Conservation (phyloP, 2,329 filamentous ascomycete genomes). For the Cordyceps farinosa region DNA sequence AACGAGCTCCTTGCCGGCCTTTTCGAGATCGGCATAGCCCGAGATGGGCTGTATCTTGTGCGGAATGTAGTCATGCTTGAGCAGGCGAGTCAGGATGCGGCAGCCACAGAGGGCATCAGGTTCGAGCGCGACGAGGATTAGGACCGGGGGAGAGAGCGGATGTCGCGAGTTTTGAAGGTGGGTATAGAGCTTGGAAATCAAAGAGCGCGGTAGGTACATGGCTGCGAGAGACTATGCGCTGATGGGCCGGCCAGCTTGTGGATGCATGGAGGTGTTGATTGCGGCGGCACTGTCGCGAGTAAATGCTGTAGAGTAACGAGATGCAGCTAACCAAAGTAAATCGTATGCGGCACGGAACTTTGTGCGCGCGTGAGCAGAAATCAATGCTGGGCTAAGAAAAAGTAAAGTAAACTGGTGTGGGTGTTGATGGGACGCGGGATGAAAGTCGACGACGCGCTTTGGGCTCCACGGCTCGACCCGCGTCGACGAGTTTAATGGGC, state of each 20-base stretch:
- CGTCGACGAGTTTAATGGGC: constrained; percentile 13
- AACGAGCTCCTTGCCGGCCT: constrained; percentile 74
- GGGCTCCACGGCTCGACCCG: constrained; percentile 14
- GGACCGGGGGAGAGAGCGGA: constrained; percentile 83
- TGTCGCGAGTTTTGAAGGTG: constrained; percentile 84
- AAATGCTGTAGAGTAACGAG: not conserved
- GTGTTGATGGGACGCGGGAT: constrained; percentile 13
- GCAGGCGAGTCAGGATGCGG: constrained; percentile 85
- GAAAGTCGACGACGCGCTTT: constrained; percentile 6
- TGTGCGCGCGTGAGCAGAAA: not conserved
- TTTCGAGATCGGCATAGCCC: constrained; percentile 85
- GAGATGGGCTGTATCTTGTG: constrained; percentile 96
- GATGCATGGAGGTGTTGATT: not conserved
- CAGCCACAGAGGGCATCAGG: constrained; percentile 94
- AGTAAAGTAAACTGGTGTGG: constrained; percentile 12
- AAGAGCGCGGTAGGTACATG: constrained; percentile 92
- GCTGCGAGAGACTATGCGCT: constrained; percentile 19
- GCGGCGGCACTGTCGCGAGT: not conserved
- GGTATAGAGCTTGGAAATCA: constrained; percentile 87
- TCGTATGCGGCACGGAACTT: not conserved
- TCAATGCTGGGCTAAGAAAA: constrained; percentile 12
- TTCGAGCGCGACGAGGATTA: constrained; percentile 89
- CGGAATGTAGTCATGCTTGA: constrained; percentile 95
- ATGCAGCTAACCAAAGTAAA: not conserved
- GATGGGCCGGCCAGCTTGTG: constrained; percentile 2